Conservation (phyloP, 495 filamentous ascomycete species). For the Podospora appendiculata region DNA sequence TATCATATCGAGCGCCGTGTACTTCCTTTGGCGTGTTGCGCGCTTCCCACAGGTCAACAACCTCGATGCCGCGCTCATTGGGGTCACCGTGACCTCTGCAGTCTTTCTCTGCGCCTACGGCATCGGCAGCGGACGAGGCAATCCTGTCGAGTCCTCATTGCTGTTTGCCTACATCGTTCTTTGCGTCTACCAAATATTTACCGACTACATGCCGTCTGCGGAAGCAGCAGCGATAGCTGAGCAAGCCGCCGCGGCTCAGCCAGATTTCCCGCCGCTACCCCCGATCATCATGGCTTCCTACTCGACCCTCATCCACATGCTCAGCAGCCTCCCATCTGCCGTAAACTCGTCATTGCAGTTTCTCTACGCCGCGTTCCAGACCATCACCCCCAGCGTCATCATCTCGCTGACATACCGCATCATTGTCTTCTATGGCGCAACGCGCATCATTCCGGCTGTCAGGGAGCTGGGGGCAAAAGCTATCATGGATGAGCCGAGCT, state of each 20-base stretch:
- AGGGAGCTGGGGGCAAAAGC: constrained; percentile 76
- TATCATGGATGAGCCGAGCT: constrained; percentile 69
- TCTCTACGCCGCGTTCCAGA: constrained; percentile 79
- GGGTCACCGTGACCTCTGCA: constrained; percentile 81
- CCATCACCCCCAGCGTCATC: constrained; percentile 89
- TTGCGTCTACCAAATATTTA: constrained; percentile 98
- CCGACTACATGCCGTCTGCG: constrained; percentile 81
- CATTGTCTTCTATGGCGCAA: constrained; percentile 88
- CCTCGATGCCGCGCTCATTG: constrained; percentile 89
- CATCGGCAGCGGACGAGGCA: constrained; percentile 88
- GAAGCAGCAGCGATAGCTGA: constrained; percentile 47
- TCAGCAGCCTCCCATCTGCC: constrained; percentile 74
- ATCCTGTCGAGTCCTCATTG: constrained; percentile 90
- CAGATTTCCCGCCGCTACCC: constrained; percentile 87
- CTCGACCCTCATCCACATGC: constrained; percentile 76
- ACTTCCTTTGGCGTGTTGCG: constrained; percentile 93
- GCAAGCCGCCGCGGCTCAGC: constrained; percentile 42
- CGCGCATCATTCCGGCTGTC: constrained; percentile 92
- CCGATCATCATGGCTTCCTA: constrained; percentile 99
- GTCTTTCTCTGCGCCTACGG: constrained; percentile 90
- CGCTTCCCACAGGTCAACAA: constrained; percentile 90
- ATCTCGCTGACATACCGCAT: constrained; percentile 89
- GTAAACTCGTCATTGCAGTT: constrained; percentile 81
- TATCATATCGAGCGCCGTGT: constrained; percentile 85
- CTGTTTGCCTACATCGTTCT: constrained; percentile 95